Evolutionary conservation across 305 asterid genomes (phyloP), one percentile per base, ranked within the genome.

Genomic region (Fraxinus angustifolia): DNA sequence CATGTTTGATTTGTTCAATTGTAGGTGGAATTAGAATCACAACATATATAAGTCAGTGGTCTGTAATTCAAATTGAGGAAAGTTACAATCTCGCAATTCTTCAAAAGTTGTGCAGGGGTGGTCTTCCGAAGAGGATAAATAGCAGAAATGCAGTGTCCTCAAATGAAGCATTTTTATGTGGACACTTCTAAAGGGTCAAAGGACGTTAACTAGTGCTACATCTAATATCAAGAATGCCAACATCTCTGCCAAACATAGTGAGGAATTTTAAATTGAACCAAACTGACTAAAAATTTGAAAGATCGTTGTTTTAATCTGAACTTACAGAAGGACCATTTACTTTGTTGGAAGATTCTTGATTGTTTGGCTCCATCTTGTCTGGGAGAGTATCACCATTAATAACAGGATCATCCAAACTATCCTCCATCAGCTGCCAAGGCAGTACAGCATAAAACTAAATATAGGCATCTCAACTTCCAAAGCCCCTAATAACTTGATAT

Each of bases 341-440:
- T 73, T 79, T 81, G 78, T 78, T 76, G 65, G 83, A 85, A 34
- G 88, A 80, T 38, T 87, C 91, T 1, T 76, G 79, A 86, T 76
- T 87, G 88, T 84, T 84, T 78, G 85, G 85, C 85, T 88, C 90
- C 85, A 74, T 83, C 80, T 82, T 86, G 83, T 88, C 97, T 73
- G 91, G 79, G 82, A 78, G 84, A 48, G 87, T 35, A 85, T 88
- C 86, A 28, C 31, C 77, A 71, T 81, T 85, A 82, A 80, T 84
- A 65, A 67, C 53, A 83, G 88, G 82, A 87, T 88, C 92, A 83
- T 86, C 85, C 50, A 14, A 82, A 16, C 83, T 86, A 85, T 90
- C 91, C 80, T 91, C 93, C 58, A 96, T 73, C 82, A 89, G 90
- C 99, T 96, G 95, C 88, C 85, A 67, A 83, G 83, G 80, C 80